A percentile compares a stretch with the other conserved stretches of the same genome.
phyloP scores from a whole-genome alignment of 2,329 filamentous ascomycete genomes.

The Diplodia scrobiculata region DNA sequence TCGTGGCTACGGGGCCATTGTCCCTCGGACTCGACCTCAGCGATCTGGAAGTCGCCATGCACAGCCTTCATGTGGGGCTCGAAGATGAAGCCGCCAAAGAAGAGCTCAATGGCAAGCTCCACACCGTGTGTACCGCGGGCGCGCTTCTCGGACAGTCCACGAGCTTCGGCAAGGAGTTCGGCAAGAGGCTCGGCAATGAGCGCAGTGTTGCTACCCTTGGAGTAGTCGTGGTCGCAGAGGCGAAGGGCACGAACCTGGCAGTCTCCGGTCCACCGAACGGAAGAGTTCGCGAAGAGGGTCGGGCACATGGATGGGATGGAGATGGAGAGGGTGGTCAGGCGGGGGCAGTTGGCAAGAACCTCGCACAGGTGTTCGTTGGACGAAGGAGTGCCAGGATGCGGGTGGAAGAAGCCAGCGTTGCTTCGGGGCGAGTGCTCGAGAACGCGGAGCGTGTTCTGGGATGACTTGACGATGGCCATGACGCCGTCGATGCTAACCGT shows the following conservation, averaged over 20 bases:
- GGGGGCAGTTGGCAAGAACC: constrained; percentile 51
- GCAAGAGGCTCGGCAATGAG: constrained; percentile 37
- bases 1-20: constrained; percentile 46
- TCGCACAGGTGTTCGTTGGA: constrained; percentile 54
- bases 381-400: constrained; percentile 50
- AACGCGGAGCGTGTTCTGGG: constrained; percentile 52
- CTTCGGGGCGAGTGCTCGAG: constrained; percentile 58
- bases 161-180: constrained; percentile 47
- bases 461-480: constrained; percentile 56
- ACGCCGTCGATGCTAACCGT: constrained; percentile 57
- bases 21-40: constrained; percentile 47
- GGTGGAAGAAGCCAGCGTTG: constrained; percentile 56
- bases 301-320: constrained; percentile 54
- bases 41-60: constrained; percentile 53
- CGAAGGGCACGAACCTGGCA: constrained; percentile 54
- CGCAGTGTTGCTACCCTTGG: constrained; percentile 38
- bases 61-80: constrained; percentile 51
- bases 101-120: constrained; percentile 52
- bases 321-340: constrained; percentile 53
- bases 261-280: constrained; percentile 52
- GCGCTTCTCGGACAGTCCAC: constrained; percentile 46
- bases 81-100: constrained; percentile 57
- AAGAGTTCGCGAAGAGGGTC: constrained; percentile 50
- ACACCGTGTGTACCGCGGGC: constrained; percentile 43
- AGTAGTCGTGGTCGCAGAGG: constrained; percentile 49